These are phyloP conservation scores for Cryptomeria japonica DNA, from an alignment of 75 land plant genomes.

Conservation along the genomic window DNA sequence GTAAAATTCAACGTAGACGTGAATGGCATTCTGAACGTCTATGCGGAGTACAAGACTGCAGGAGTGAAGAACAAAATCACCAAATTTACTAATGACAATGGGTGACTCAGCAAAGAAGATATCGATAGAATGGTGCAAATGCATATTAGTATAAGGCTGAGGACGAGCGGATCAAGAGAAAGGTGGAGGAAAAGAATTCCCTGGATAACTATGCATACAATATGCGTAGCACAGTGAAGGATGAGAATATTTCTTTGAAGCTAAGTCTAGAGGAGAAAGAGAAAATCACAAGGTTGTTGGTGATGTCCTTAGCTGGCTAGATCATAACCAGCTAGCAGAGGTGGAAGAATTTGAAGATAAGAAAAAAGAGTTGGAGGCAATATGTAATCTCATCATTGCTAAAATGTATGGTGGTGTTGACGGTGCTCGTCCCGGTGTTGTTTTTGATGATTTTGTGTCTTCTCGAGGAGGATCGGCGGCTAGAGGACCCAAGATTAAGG, in stretches of 20 bases:
- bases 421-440: constrained; percentile 8
- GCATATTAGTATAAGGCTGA: constrained; percentile 50
- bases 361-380: constrained; percentile 31
- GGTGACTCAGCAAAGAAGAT: constrained; percentile 53
- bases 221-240: constrained; percentile 52
- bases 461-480: constrained; percentile 27
- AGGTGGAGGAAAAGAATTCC: constrained; percentile 50
- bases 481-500: constrained; percentile 36
- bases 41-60: constrained; percentile 55
- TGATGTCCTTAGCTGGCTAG: constrained; percentile 41
- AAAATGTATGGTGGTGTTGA: constrained; percentile 43
- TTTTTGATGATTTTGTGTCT: constrained; percentile 2
- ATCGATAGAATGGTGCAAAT: constrained; percentile 57
- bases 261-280: constrained; percentile 28
- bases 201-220: constrained; percentile 54
- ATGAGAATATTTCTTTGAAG: constrained; percentile 43
- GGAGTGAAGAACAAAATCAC: constrained; percentile 61
- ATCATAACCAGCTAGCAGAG: constrained; percentile 41
- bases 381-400: constrained; percentile 41
- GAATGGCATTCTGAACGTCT: constrained; percentile 59
- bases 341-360: constrained; percentile 45
- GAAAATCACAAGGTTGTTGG: constrained; percentile 37
- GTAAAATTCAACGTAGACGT: constrained; percentile 53
- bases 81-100: constrained; percentile 59
- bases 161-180: constrained; percentile 56